These are phyloP conservation scores for Poterioochromonas sp. DNA, from an alignment of 352 stramenopile genomes.

Conservation along the genomic window DNA sequence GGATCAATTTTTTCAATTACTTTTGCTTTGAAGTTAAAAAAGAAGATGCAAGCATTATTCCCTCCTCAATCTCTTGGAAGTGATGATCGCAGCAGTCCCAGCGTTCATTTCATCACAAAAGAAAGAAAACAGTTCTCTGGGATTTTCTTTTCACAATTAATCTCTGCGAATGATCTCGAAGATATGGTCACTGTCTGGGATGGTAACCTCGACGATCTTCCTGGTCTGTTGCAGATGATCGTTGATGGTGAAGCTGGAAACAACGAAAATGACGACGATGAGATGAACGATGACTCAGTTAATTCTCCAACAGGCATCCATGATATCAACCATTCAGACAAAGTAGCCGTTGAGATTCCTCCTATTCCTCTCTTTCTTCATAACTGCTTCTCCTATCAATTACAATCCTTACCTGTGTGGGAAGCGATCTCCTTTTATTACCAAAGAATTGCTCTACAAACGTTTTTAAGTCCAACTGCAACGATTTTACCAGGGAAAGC, in stretches of 20 bases:
- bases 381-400: not conserved
- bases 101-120: not conserved
- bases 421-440: constrained; percentile 1
- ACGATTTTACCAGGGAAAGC: not conserved
- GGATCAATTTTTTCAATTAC: not conserved
- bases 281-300: not conserved
- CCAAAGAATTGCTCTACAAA: not conserved
- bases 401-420: not conserved
- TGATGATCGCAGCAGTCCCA: no score
- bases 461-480: not conserved
- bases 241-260: not conserved
- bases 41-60: not conserved
- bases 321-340: no score
- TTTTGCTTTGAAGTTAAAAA: not conserved
- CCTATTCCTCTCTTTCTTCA: no score
- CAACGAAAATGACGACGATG: not conserved
- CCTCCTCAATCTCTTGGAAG: no score
- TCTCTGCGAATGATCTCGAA: not conserved
- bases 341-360: no score
- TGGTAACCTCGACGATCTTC: not conserved
- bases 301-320: no score
- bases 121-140: constrained; percentile 19
- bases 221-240: not conserved
- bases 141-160: constrained; percentile 9
- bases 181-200: not conserved